Conservation (phyloP, 345 rosid species). For the Aurinia saxatilis region DNA sequence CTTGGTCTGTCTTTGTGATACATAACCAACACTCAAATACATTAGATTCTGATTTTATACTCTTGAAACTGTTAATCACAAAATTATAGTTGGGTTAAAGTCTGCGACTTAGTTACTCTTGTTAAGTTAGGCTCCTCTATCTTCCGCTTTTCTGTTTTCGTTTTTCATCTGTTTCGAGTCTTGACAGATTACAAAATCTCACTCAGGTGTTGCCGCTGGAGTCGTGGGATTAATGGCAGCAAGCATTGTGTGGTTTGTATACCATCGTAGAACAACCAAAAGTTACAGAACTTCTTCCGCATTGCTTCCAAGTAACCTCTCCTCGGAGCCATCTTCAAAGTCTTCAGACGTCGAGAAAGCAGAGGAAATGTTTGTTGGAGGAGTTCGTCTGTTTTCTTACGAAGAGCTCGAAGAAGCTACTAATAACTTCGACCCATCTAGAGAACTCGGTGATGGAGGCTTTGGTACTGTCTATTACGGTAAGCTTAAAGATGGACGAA, state of each 20-base stretch:
- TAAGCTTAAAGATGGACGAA: constrained; percentile 72
- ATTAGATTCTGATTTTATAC: neutral
- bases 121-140: neutral
- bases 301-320: constrained; percentile 28
- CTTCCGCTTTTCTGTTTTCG: neutral
- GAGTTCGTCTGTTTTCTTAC: constrained; percentile 54
- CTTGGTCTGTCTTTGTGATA: too few species aligned
- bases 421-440: constrained; percentile 50
- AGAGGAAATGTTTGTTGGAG: constrained; percentile 28
- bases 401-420: constrained; percentile 68
- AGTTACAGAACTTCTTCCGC: constrained; percentile 25
- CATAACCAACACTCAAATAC: neutral
- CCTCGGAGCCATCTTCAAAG: constrained; percentile 36
- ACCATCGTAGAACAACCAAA: constrained; percentile 26
- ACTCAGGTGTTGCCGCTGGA: constrained; percentile 26
- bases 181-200: neutral
- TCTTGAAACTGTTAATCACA: neutral
- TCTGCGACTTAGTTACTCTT: neutral
- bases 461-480: constrained; percentile 86
- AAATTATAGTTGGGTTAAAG: neutral
- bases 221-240: constrained; percentile 13
- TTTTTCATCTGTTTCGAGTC: neutral
- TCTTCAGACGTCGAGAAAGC: constrained; percentile 41
- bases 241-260: constrained; percentile 1
- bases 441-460: constrained; percentile 92